Percentiles rank a stretch among this genome's conserved stretches.
Evolutionary conservation across 148 eudicot species (phyloP).

Genomic region (Hydrangea macrophylla): DNA sequence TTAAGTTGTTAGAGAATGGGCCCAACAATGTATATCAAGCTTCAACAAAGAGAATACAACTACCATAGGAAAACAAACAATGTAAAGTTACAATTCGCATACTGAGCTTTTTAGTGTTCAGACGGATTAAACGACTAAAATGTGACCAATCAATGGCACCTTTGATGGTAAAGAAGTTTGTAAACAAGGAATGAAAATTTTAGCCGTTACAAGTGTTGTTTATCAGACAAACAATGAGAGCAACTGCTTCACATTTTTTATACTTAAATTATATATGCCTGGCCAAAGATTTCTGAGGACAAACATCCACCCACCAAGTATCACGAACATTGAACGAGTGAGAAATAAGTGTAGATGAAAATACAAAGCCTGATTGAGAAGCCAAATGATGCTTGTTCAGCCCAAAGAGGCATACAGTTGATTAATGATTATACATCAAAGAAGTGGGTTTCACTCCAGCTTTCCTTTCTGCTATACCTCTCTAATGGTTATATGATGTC

Average conservation of each 20-base stretch:
- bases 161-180: neutral
- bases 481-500: no score
- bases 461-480: no score
- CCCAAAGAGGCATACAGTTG: neutral
- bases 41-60: neutral
- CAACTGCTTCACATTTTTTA: no score
- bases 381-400: neutral
- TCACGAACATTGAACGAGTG: neutral
- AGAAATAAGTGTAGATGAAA: neutral
- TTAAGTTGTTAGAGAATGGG: no score
- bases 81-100: neutral
- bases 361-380: neutral
- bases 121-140: neutral
- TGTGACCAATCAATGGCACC: neutral
- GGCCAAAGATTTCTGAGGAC: neutral
- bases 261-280: no score
- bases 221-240: neutral
- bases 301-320: neutral
- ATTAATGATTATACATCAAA: neutral
- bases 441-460: no score
- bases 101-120: neutral
- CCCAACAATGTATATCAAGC: no score
- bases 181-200: neutral
- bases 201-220: neutral
- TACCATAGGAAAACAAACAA: constrained; percentile 7